Evolutionary conservation across 1,139 yeast genomes (phyloP).

Genomic region (Yamadazyma taylorii): DNA sequence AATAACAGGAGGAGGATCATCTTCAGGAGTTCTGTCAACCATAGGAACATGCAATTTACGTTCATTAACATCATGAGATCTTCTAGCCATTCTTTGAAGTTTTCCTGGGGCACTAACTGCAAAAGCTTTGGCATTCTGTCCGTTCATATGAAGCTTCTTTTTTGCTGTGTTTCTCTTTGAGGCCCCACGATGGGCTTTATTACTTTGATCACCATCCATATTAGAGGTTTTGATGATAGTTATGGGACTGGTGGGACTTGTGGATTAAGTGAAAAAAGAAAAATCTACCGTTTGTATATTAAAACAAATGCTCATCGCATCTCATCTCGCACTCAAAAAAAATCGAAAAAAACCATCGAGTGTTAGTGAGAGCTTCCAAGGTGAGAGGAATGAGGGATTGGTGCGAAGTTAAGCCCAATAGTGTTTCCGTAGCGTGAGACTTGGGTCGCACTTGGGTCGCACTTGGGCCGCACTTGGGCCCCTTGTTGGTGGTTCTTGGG

Average conservation of each 20-base stretch:
- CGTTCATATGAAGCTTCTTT: constrained; percentile 86
- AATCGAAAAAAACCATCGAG: neutral
- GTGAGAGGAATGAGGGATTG: no score
- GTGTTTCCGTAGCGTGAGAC: no score
- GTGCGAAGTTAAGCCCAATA: no score
- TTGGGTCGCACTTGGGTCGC: no score
- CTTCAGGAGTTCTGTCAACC: constrained; percentile 97
- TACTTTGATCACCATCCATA: constrained; percentile 39
- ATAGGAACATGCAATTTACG: constrained; percentile 91
- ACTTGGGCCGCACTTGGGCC: no score
- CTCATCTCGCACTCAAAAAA: neutral
- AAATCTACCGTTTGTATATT: neutral
- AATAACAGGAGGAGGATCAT: constrained; percentile 94
- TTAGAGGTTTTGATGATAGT: no score
- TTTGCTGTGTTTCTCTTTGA: constrained; percentile 66
- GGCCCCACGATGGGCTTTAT: constrained; percentile 58
- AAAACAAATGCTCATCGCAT: constrained; percentile 6
- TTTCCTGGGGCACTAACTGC: constrained; percentile 92
- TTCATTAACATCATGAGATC: constrained; percentile 86
- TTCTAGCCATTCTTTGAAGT: constrained; percentile 77
- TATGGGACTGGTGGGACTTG: no score
- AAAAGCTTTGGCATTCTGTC: constrained; percentile 91
- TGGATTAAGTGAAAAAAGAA: neutral
- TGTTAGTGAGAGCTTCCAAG: no score
- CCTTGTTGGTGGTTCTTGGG: no score